Conservation (phyloP, 257 asterid genomes). For the Solanum gracilifrons region DNA sequence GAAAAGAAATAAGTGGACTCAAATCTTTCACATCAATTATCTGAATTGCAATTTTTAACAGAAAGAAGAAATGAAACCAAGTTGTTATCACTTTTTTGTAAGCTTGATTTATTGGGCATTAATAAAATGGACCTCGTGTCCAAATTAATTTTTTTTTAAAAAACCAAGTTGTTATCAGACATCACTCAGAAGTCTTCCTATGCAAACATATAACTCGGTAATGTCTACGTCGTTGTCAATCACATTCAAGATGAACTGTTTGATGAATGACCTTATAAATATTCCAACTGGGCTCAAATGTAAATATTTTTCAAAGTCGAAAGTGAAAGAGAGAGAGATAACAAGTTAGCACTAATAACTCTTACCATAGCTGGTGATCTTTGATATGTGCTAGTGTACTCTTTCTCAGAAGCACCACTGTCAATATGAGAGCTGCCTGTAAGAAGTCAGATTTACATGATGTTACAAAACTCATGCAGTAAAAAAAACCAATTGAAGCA, state of each 20-base stretch:
- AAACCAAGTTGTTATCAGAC: neutral
- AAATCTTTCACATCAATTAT: neutral
- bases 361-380: conserved; percentile 44
- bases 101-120: too few species aligned
- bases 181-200: neutral
- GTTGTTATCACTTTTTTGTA: neutral
- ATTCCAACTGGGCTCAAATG: neutral
- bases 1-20: neutral
- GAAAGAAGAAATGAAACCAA: neutral
- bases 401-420: conserved; percentile 24
- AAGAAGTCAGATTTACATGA: neutral
- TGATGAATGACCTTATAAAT: neutral
- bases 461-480: neutral
- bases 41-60: neutral
- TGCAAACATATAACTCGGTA: neutral
- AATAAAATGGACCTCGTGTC: too few species aligned
- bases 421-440: conserved; percentile 51
- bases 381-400: conserved; percentile 17
- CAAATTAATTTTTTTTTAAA: too few species aligned
- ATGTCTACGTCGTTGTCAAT: neutral
- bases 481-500: neutral
- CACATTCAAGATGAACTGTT: neutral
- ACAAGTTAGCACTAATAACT: neutral
- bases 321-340: neutral
- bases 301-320: neutral